These are phyloP conservation scores for Picea mariana DNA, from an alignment of 83 land plant species.

Conservation along the genomic window DNA sequence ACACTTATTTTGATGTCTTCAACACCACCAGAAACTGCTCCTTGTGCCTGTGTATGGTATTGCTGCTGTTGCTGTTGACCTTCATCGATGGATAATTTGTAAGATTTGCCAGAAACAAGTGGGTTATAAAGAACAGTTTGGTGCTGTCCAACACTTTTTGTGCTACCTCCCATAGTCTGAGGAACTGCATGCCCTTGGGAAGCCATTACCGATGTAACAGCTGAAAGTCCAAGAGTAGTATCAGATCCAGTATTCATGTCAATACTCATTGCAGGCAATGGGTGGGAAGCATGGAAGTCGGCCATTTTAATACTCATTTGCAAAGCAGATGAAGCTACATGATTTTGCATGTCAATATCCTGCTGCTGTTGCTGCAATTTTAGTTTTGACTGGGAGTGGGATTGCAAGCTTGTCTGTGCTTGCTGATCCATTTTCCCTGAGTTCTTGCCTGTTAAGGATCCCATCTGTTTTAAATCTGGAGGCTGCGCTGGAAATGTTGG, in stretches of 20 bases:
- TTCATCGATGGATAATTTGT: slow-evolving; percentile 7
- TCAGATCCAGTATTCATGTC: not conserved
- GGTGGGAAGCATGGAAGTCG: not conserved
- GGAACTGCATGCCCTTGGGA: not conserved
- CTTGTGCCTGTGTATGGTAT: slow-evolving; percentile 4
- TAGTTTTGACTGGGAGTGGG: slow-evolving; percentile 8
- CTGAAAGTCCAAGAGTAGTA: not conserved
- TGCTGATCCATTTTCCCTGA: slow-evolving; percentile 7
- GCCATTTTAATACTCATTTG: not conserved
- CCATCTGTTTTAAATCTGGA: not conserved
- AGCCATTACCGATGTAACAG: not conserved
- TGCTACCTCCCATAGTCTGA: slow-evolving; percentile 6
- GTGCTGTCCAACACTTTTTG: not conserved
- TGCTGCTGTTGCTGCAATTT: slow-evolving; percentile 11
- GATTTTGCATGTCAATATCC: not conserved
- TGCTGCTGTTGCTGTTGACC: slow-evolving; percentile 6
- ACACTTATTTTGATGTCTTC: slow-evolving; percentile 5
- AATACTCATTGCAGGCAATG: not conserved
- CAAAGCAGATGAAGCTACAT: slow-evolving; percentile 6
- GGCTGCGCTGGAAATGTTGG: not conserved
- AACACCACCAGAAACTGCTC: not conserved
- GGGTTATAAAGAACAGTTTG: not conserved
- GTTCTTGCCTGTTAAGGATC: not conserved
- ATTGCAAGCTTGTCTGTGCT: slow-evolving; percentile 1
- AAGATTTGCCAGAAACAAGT: not conserved